These are phyloP conservation scores for Colletotrichum eremochloae DNA, from an alignment of 2,329 filamentous ascomycete genomes.

Conservation along the genomic window DNA sequence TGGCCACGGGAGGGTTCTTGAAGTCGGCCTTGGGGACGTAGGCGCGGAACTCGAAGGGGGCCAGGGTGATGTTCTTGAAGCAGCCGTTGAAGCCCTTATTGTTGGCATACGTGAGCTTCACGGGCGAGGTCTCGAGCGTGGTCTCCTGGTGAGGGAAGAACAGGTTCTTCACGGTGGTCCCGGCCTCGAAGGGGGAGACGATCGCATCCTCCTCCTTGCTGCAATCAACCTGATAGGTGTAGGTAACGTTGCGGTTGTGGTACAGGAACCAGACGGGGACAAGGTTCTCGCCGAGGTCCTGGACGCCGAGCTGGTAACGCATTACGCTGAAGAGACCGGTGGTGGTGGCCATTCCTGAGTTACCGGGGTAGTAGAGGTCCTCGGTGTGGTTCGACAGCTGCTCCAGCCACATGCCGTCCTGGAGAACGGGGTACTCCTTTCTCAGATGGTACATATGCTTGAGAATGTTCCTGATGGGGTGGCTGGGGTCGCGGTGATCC, in stretches of 20 bases:
- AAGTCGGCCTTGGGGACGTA: slow-evolving; percentile 68
- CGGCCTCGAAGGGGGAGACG: slow-evolving; percentile 67
- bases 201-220: slow-evolving; percentile 58
- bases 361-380: slow-evolving; percentile 61
- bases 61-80: slow-evolving; percentile 63
- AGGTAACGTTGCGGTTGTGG: slow-evolving; percentile 61
- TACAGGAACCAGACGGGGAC: slow-evolving; percentile 69
- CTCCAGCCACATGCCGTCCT: slow-evolving; percentile 69
- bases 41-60: slow-evolving; percentile 69
- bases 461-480: slow-evolving; percentile 71
- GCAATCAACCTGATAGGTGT: slow-evolving; percentile 71
- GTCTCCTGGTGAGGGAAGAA: slow-evolving; percentile 73
- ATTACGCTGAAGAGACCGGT: slow-evolving; percentile 72
- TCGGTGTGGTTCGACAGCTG: slow-evolving; percentile 69
- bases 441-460: slow-evolving; percentile 74
- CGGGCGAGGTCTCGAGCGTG: slow-evolving; percentile 59
- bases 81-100: slow-evolving; percentile 68
- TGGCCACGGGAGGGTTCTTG: slow-evolving; percentile 65
- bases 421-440: slow-evolving; percentile 68
- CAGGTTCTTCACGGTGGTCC: slow-evolving; percentile 71
- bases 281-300: slow-evolving; percentile 58
- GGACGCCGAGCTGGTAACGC: slow-evolving; percentile 58
- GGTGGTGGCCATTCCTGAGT: slow-evolving; percentile 66
- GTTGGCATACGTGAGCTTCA: slow-evolving; percentile 61
- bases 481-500: slow-evolving; percentile 73